Conservation (phyloP, 2,329 filamentous ascomycete species). For the Curvularia sp. region DNA sequence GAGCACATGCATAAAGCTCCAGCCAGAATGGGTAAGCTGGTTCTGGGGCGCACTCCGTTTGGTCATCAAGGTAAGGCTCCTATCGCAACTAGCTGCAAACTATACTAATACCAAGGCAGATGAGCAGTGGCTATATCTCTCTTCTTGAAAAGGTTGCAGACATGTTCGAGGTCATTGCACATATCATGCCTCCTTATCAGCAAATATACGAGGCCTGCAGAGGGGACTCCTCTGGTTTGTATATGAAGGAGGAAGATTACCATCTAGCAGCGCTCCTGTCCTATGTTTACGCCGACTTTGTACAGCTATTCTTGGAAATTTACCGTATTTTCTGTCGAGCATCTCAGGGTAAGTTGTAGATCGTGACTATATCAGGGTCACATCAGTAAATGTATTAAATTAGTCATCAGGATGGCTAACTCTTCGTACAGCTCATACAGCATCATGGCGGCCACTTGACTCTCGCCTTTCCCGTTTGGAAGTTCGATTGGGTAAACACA, state of each 20-base stretch:
- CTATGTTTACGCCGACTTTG: constrained; percentile 37
- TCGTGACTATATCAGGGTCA: constrained; percentile 7
- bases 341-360: constrained; percentile 34
- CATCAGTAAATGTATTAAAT: neutral
- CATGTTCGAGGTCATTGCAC: constrained; percentile 35
- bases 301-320: constrained; percentile 37
- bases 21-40: constrained; percentile 30
- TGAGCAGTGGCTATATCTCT: constrained; percentile 28
- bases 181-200: constrained; percentile 33
- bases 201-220: constrained; percentile 29
- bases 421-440: constrained; percentile 4
- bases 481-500: constrained; percentile 31
- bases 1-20: constrained; percentile 25
- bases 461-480: constrained; percentile 40
- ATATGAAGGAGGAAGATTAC: constrained; percentile 16
- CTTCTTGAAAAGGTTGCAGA: constrained; percentile 38
- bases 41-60: constrained; percentile 37
- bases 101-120: constrained; percentile 20
- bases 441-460: constrained; percentile 40
- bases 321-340: constrained; percentile 37
- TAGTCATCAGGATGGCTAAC: neutral
- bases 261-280: constrained; percentile 32
- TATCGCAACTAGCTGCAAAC: neutral
- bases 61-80: constrained; percentile 32
- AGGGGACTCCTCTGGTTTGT: constrained; percentile 11